A percentile compares a stretch with the other conserved stretches of the same genome.
Conservation (phyloP, 2,329 filamentous ascomycete genomes). For the Microascus cirrosus region DNA sequence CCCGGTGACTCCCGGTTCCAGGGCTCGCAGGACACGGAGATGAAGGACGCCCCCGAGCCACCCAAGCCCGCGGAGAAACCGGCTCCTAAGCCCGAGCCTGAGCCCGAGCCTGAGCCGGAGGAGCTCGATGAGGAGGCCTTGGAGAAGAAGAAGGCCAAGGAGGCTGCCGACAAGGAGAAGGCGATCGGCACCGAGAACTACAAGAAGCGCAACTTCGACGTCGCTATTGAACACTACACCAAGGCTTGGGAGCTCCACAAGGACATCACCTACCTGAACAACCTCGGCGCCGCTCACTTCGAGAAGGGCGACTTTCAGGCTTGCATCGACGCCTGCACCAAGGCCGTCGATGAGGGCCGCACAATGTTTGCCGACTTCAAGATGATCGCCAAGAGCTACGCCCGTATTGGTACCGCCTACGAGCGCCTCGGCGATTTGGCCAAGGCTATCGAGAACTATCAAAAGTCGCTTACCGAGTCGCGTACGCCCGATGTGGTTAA, state of each 20-base stretch:
- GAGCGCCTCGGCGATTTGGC: conserved; percentile 77
- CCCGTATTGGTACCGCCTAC: conserved; percentile 85
- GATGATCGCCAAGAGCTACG: conserved; percentile 95
- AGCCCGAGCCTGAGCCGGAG: conserved; percentile 53
- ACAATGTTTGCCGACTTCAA: conserved; percentile 93
- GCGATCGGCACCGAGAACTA: conserved; percentile 86
- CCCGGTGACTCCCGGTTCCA: conserved; percentile 31
- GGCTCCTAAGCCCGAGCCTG: conserved; percentile 20
- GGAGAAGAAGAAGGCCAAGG: conserved; percentile 83
- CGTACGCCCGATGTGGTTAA: conserved; percentile 86
- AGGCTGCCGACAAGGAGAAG: conserved; percentile 89
- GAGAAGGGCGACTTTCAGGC: conserved; percentile 93
- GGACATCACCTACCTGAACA: conserved; percentile 97
- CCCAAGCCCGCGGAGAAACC: conserved; percentile 23
- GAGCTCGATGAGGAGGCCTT: conserved; percentile 71
- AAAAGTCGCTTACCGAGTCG: conserved; percentile 91
- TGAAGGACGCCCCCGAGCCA: conserved; percentile 53
- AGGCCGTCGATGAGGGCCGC: conserved; percentile 84
- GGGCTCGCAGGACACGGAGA: conserved; percentile 56
- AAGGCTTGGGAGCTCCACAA: conserved; percentile 93
- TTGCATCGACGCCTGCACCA: conserved; percentile 74
- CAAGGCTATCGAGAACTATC: conserved; percentile 78
- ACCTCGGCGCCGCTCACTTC: conserved; percentile 85
- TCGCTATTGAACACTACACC: conserved; percentile 85
- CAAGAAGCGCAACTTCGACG: conserved; percentile 96